Percentiles rank a stretch among this genome's conserved stretches.
These are phyloP conservation scores for Verticillium klebahnii DNA, from an alignment of 2,329 filamentous ascomycete species.

Conservation along the genomic window DNA sequence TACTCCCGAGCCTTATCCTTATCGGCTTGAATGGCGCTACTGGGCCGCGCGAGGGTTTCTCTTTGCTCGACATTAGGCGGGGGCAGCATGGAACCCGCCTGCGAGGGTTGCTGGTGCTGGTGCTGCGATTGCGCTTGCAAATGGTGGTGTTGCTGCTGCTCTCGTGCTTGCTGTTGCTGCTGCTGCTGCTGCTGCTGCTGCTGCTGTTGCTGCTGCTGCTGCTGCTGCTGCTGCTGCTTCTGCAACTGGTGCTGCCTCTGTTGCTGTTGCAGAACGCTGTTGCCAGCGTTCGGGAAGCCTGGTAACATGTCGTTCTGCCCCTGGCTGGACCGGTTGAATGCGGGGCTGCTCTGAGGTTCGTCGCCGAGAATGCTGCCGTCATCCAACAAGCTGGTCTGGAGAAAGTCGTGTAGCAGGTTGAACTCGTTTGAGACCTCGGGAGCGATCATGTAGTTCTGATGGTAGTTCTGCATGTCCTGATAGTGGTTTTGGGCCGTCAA, in stretches of 20 bases:
- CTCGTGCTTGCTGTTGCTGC: neutral
- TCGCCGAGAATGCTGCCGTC: slow-evolving; percentile 69
- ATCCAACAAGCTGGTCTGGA: slow-evolving; percentile 87
- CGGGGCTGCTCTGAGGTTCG: slow-evolving; percentile 52
- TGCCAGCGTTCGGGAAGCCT: slow-evolving; percentile 29
- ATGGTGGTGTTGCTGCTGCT: neutral
- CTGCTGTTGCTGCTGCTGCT: neutral
- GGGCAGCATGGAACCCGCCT: slow-evolving; percentile 40
- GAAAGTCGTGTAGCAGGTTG: slow-evolving; percentile 92
- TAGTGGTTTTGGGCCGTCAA: slow-evolving; percentile 75
- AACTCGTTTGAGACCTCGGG: slow-evolving; percentile 96
- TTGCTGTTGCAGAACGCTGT: slow-evolving; percentile 13
- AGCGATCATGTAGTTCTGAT: slow-evolving; percentile 89
- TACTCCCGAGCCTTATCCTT: slow-evolving; percentile 81
- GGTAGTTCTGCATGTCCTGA: slow-evolving; percentile 90
- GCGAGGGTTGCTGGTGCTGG: slow-evolving; percentile 23
- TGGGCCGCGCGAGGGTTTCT: slow-evolving; percentile 56
- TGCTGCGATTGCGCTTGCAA: neutral
- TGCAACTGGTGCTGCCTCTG: slow-evolving; percentile 2
- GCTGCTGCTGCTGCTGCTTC: neutral
- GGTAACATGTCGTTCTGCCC: slow-evolving; percentile 43
- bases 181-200: slow-evolving; percentile 3
- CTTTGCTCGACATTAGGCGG: slow-evolving; percentile 39
- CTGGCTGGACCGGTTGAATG: slow-evolving; percentile 29
- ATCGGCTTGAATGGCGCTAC: slow-evolving; percentile 60